phyloP scores from a whole-genome alignment of 306 rosid genomes.

The Sechiopsis laciniata region DNA sequence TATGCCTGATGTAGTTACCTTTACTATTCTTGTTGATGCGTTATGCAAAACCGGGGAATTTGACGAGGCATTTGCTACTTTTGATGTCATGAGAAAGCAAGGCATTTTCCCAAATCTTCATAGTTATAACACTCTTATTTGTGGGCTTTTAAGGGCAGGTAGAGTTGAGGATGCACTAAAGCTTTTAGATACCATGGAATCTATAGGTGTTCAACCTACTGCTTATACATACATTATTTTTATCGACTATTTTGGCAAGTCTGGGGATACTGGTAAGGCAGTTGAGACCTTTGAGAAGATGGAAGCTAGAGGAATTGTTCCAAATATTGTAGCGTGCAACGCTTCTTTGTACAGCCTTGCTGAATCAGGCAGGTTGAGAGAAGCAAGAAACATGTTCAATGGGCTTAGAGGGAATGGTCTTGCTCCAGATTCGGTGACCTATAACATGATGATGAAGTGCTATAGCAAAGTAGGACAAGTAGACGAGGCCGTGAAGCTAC shows the following conservation, averaged over 20 bases:
- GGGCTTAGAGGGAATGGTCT: constrained; percentile 69
- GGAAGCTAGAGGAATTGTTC: constrained; percentile 73
- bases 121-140: constrained; percentile 72
- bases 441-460: constrained; percentile 93
- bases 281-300: constrained; percentile 65
- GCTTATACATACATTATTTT: constrained; percentile 77
- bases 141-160: constrained; percentile 56
- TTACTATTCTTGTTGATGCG: constrained; percentile 69
- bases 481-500: constrained; percentile 67
- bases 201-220: constrained; percentile 62
- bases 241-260: constrained; percentile 84
- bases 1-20: constrained; percentile 74
- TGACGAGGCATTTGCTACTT: constrained; percentile 56
- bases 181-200: constrained; percentile 58
- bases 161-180: constrained; percentile 69
- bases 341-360: constrained; percentile 83
- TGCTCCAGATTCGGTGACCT: constrained; percentile 76
- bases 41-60: constrained; percentile 64
- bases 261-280: constrained; percentile 71
- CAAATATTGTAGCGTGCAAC: constrained; percentile 75
- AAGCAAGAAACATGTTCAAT: constrained; percentile 59
- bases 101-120: constrained; percentile 77
- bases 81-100: constrained; percentile 57
- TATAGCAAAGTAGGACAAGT: constrained; percentile 70
- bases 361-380: constrained; percentile 60